Conservation (phyloP, 176 grass and related monocot genomes). For the Carex kokanica region DNA sequence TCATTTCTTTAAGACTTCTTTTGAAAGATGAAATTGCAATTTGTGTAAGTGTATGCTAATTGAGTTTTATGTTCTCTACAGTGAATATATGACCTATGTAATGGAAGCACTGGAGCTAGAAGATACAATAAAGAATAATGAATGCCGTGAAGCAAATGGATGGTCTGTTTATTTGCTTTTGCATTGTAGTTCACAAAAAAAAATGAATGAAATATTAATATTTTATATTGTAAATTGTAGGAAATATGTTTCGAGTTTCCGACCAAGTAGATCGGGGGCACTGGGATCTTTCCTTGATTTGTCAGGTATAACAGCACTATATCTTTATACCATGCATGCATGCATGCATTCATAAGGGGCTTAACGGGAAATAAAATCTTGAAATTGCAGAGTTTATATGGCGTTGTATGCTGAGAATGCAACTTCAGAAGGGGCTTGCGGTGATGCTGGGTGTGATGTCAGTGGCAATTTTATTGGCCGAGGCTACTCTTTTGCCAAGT, state of each 20-base stretch:
- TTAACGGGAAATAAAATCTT: constrained; percentile 23
- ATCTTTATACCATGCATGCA: neutral
- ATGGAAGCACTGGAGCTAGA: constrained; percentile 96
- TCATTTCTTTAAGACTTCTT: constrained; percentile 18
- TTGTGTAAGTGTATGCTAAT: constrained; percentile 19
- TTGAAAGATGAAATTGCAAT: constrained; percentile 18
- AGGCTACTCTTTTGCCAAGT: constrained; percentile 94
- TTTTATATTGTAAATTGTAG: constrained; percentile 42
- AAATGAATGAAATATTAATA: neutral
- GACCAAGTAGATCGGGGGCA: constrained; percentile 51
- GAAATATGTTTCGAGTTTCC: constrained; percentile 89
- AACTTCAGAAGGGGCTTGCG: constrained; percentile 83
- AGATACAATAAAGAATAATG: constrained; percentile 97
- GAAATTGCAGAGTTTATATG: constrained; percentile 79
- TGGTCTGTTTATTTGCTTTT: constrained; percentile 60
- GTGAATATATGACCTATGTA: constrained; percentile 94
- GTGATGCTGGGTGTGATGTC: constrained; percentile 74
- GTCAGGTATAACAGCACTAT: constrained; percentile 42
- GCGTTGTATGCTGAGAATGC: constrained; percentile 91
- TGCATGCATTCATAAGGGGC: neutral
- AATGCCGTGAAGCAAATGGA: constrained; percentile 77
- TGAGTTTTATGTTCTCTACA: constrained; percentile 41
- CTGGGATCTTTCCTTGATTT: constrained; percentile 73
- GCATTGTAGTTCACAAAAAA: neutral
- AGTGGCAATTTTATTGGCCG: constrained; percentile 92